Conservation (phyloP, 2,329 filamentous ascomycete genomes). For the Calonectria pseudoturangicola region DNA sequence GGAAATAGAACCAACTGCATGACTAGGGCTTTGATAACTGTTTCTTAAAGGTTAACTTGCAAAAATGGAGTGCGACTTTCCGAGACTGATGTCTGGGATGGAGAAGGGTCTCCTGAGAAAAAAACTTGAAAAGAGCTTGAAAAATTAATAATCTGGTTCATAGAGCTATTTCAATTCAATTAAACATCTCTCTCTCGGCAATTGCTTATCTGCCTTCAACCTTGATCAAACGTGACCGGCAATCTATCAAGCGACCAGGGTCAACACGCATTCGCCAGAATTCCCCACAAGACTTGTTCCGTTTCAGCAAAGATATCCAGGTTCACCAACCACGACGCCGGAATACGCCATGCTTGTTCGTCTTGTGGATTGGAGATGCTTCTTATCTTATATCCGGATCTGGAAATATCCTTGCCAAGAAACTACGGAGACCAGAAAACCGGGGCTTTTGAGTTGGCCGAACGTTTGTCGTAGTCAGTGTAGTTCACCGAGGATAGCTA, state of each 20-base stretch:
- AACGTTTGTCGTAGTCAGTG: constrained; percentile 1
- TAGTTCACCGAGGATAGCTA: not conserved
- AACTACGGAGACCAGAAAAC: constrained; percentile 10
- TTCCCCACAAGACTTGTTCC: constrained; percentile 1
- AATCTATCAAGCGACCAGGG: not conserved
- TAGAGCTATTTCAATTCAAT: not conserved
- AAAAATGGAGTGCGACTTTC: not conserved
- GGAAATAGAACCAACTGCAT: constrained; percentile 3
- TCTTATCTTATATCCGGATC: constrained; percentile 2
- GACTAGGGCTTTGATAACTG: not conserved
- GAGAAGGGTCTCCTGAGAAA: not conserved
- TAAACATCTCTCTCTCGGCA: not conserved
- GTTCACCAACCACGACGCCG: constrained; percentile 28
- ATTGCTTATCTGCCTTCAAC: constrained; percentile 5
- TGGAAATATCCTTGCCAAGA: not conserved
- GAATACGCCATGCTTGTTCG: not conserved
- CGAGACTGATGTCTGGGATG: too few relatives aligned
- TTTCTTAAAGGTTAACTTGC: not conserved
- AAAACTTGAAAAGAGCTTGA: not conserved
- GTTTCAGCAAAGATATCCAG: constrained; percentile 20
- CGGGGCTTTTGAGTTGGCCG: constrained; percentile 10
- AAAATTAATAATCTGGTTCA: not conserved
- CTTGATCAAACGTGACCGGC: constrained; percentile 15
- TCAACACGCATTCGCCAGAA: not conserved
- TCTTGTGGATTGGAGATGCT: not conserved